Base-by-base conservation (phyloP, 495 filamentous ascomycete species). In the Aspergillus conjunctus region DNA sequence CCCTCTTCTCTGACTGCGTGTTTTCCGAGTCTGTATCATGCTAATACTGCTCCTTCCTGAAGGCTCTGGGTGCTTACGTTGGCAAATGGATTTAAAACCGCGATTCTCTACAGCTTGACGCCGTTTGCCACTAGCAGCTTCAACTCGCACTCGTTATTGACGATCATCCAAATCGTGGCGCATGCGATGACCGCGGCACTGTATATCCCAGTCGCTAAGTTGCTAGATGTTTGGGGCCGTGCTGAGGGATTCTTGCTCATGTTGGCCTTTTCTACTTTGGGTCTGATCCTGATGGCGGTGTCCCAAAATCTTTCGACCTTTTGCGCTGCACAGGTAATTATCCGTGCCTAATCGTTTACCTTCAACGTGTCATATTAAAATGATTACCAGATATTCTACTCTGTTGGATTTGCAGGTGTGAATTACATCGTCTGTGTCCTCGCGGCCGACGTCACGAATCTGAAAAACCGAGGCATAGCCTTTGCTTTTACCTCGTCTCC, bases 161-260 rank as follows among this genome's bases (percentile, higher is more conserved):
- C 81, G 32, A 81, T 82, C 11, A 80, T 86, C 43, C 80, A 75
- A 21, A 77, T 86, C 39, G 77, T 87, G 4, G 71, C 80, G 17
- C 73, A 73, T 26, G 76, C 68, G 8, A 68, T 77, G 53, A 53
- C 71, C 0, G 68, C 66, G 26, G 73, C 73, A 11, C 59, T 68
- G 7, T 75, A 68, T 45, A 71, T 90, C 32, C 81, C 87, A 3
- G 70, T 88, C 20, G 87, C 86, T 46, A 89, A 90, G 69, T 72
- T 87, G 43, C 74, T 90, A 61, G 87, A 91, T 64, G 73, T 87
- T 37, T 90, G 81, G 77, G 88, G 88, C 59, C 67, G 85, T 66
- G 63, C 83, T 63, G 71, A 83, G 57, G 77, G 78, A 49, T 89
- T 87, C 62, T 75, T 71, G 2, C 48, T 79, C 48, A 75, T 77